Conservation (phyloP, 2,329 filamentous ascomycete genomes). For the Aspergillus tanneri region DNA sequence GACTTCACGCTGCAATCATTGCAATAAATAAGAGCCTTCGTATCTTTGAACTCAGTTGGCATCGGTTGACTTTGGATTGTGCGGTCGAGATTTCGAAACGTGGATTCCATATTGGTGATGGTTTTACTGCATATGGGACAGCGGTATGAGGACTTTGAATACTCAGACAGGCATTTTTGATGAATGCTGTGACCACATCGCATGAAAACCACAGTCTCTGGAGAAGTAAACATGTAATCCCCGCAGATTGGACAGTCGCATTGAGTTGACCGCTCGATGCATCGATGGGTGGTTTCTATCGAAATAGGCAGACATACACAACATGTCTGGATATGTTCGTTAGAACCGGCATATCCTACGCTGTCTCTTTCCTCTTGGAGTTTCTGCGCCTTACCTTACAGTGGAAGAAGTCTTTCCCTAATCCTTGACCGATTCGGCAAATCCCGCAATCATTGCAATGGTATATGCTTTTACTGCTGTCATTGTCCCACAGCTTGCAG, state of each 20-base stretch:
- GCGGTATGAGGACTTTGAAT: slow-evolving; percentile 88
- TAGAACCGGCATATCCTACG: too few relatives aligned
- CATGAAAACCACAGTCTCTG: slow-evolving; percentile 87
- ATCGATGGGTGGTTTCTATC: slow-evolving; percentile 81
- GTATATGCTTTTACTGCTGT: slow-evolving; percentile 86
- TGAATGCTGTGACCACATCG: slow-evolving; percentile 95
- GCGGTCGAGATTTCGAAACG: slow-evolving; percentile 87
- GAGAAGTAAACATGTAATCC: slow-evolving; percentile 93
- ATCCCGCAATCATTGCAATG: slow-evolving; percentile 96
- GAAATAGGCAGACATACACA: slow-evolving; percentile 91
- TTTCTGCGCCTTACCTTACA: slow-evolving; percentile 70
- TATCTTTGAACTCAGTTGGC: slow-evolving; percentile 77
- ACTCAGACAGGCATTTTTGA: slow-evolving; percentile 79
- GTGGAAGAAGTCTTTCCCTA: slow-evolving; percentile 96
- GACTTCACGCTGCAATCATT: slow-evolving; percentile 93
- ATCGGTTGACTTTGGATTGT: slow-evolving; percentile 88
- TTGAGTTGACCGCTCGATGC: slow-evolving; percentile 90
- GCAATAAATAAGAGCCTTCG: slow-evolving; percentile 80
- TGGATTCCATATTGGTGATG: slow-evolving; percentile 94
- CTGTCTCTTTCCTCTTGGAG: too few relatives aligned
- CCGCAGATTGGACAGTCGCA: slow-evolving; percentile 96
- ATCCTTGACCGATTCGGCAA: slow-evolving; percentile 81
- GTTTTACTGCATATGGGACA: slow-evolving; percentile 96
- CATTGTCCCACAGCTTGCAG: slow-evolving; percentile 97
- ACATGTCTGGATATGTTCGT: slow-evolving; percentile 65